Base-by-base conservation (phyloP, 164 flowering plant species). In the Piper betle region DNA sequence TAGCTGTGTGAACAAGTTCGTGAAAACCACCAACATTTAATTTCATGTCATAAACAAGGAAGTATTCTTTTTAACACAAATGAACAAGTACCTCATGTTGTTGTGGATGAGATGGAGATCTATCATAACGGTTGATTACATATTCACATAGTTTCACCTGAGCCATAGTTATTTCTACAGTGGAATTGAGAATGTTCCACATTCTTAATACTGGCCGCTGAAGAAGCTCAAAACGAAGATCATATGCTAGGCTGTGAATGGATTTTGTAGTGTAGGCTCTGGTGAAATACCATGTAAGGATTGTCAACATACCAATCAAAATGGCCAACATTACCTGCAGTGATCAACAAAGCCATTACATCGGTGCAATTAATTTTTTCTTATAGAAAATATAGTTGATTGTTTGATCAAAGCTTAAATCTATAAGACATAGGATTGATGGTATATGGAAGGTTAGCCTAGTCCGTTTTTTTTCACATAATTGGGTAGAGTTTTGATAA, bases 241-340 rank as follows among this genome's bases (percentile, higher is more conserved):
- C 96, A 59, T 71, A 84, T n/a, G 99, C 99, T 70, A 93, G 72
- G 74, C 77, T 83, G 72, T 82, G 78, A 18, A 93, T 72, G 9
- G 99, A 93, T 71, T 79, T 78, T 67, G 79, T 82, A 13, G 99
- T 90, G 67, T 93, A 89, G n/a, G 74, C 84, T 63, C 75, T 79
- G 33, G 99, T 90, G 53, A 93, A 83, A 77, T 93, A 96, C 99
- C 99, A 93, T 63, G 99, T 93, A 41, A 93, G 69, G 53, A 93
- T 70, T 15, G 99, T 93, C 61, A 93, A 70, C 76, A 93, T 72
- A 59, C 98, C 96, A 62, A 93, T 93, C 64, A 93, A 69, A 79
- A 93, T 86, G 4, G 99, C 99, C 39, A 93, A 80, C 97, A 93
- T 90, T 38, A 25, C 33, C 33, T 25, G 33, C 33, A 25, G 33